These are phyloP conservation scores for Saccharum spontaneum DNA, from an alignment of 176 grass and related monocot species.

Conservation along the genomic window DNA sequence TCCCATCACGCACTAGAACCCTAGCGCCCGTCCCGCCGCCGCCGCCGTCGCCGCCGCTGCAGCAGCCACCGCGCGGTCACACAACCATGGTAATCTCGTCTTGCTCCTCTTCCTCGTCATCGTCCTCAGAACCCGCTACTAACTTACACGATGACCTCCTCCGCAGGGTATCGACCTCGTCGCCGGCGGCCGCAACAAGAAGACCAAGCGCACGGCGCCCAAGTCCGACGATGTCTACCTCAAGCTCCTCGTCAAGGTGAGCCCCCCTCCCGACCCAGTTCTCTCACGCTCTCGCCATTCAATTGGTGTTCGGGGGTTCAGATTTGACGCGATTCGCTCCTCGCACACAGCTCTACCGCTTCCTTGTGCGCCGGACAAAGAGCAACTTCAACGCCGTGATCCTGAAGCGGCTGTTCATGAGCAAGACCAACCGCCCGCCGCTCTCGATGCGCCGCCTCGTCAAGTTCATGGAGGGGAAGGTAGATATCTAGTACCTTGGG, in stretches of 20 bases:
- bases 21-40: conserved; percentile 31
- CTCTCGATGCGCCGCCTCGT: conserved; percentile 75
- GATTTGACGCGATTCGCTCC: background rate
- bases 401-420: conserved; percentile 89
- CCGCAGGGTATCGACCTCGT: conserved; percentile 64
- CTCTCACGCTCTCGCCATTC: background rate
- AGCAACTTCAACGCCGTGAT: conserved; percentile 78
- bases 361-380: conserved; percentile 73
- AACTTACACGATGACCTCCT: background rate
- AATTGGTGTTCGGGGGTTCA: background rate
- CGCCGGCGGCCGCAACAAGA: conserved; percentile 75
- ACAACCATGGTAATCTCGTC: conserved; percentile 37
- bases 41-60: background rate
- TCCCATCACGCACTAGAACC: conserved; percentile 18
- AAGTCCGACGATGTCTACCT: conserved; percentile 79
- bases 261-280: background rate
- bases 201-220: conserved; percentile 68
- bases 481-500: background rate
- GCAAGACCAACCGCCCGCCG: conserved; percentile 72
- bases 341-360: conserved; percentile 64
- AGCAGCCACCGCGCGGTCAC: background rate
- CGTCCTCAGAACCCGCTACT: no score
- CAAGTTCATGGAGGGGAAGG: conserved; percentile 66
- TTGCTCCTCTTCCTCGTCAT: background rate
- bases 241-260: conserved; percentile 75